Evolutionary conservation across 306 rosid species (phyloP).

Genomic region (Heteromeles arbutifolia): DNA sequence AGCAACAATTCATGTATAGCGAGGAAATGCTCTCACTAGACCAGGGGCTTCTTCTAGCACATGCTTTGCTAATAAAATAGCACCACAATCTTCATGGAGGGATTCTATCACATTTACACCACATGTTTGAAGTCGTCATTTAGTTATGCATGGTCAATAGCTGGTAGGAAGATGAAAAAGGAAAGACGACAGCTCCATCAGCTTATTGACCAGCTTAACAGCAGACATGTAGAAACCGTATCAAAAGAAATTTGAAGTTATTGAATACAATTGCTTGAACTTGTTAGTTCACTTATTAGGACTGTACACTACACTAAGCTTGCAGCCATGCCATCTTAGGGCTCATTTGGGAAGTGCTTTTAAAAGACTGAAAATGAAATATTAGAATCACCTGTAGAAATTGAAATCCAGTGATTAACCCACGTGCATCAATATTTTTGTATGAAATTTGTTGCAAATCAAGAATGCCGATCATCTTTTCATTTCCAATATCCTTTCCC

Average conservation of each 20-base stretch:
- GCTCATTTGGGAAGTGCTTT: no score
- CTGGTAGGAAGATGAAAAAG: background rate
- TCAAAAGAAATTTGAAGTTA: background rate
- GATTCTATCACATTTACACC: background rate
- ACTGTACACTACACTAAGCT: background rate
- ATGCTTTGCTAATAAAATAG: background rate
- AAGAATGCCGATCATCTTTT: constrained; percentile 67
- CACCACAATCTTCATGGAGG: background rate
- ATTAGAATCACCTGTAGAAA: constrained; percentile 61
- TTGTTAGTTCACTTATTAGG: background rate
- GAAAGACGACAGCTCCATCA: background rate
- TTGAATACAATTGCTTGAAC: background rate
- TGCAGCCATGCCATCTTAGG: background rate
- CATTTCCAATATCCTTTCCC: constrained; percentile 78
- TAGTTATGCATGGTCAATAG: background rate
- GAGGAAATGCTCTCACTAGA: background rate
- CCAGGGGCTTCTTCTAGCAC: background rate
- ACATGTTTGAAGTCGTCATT: background rate
- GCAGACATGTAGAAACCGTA: no score
- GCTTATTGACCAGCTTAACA: no score
- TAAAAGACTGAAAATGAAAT: background rate
- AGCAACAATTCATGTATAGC: background rate
- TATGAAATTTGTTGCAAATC: constrained; percentile 60
- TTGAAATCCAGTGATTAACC: constrained; percentile 78
- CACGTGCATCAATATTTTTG: constrained; percentile 73